These are phyloP conservation scores for Ecytonucleospora hepatopenaei DNA, from an alignment of 371 early-diverging fungal genomes.

Conservation along the genomic window DNA sequence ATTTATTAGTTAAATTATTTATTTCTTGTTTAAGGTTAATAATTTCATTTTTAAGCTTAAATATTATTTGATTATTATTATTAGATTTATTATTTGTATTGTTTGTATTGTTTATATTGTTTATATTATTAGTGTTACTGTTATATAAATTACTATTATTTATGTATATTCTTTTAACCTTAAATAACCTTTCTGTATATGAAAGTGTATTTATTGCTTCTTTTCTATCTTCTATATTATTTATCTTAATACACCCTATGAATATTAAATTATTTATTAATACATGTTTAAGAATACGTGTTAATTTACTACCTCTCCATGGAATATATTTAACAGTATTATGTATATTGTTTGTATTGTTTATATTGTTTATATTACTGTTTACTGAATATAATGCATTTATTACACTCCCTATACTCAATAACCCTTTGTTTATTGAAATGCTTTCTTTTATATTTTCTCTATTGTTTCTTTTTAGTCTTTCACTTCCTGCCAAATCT, in stretches of 20 bases:
- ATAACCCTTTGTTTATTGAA: conserved; percentile 84
- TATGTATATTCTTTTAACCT: conserved; percentile 34
- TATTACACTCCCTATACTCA: conserved; percentile 94
- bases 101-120: too few relatives aligned
- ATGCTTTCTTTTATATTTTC: conserved; percentile 75
- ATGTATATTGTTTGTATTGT: too few relatives aligned
- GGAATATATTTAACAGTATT: conserved; percentile 69
- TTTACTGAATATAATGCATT: conserved; percentile 64
- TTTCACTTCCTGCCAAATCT: conserved; percentile 95
- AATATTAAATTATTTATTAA: conserved; percentile 75
- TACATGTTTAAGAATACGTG: conserved; percentile 80
- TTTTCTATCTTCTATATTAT: conserved; percentile 62
- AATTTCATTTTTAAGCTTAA: too few relatives aligned
- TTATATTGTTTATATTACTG: neutral
- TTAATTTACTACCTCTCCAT: conserved; percentile 89
- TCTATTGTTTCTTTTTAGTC: conserved; percentile 80
- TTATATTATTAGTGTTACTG: too few relatives aligned
- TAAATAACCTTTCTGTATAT: conserved; percentile 55
- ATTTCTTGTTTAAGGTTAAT: too few relatives aligned
- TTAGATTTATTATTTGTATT: too few relatives aligned
- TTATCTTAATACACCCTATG: conserved; percentile 76
- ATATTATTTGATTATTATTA: too few relatives aligned
- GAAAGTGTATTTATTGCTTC: conserved; percentile 81
- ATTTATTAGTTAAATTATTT: too few relatives aligned
- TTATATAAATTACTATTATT: conserved; percentile 16